Evolutionary conservation across 768 basidiomycete genomes (phyloP), one percentile per base, ranked within the genome.

Genomic region (Leccinum rimulosum): DNA sequence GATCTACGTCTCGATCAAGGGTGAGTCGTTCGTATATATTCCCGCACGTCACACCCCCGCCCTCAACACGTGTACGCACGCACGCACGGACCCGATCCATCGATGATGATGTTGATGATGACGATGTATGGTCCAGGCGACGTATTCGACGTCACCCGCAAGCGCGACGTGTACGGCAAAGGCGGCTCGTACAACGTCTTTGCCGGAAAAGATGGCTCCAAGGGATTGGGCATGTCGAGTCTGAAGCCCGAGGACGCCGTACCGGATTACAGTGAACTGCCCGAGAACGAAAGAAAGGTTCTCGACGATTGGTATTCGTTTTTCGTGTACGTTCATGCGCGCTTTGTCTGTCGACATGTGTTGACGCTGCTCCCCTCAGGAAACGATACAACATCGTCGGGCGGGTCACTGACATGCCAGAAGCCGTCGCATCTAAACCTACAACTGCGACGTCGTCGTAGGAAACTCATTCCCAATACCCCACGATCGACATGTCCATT

Each of bases 1-100:
- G 1, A 91, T 98, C 61, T 94, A 89, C 65, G 89, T 98, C 47
- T 88, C 93, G 31, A 95, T 98, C 77, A 98, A 97, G 80, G 93
- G 92, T 87, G 58, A 47, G 69, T 65, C 62, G 15, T 25, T 3
- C 78, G 87, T 87, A 40, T 53, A 25, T 53, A 55, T 28, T 15
- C 47, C 14, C 28, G 15, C 31, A 27, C 9, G 15, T 27, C 2
- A 4, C n/a, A 11, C 25, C 17, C 48, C 49, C 49, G 28, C 17
- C 17, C 47, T 19, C 19, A 45, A 19, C 43, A 45, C 43, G n/a
- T 45, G 47, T 25, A 48, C 47, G 25, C 47, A n/a, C 45, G 19
- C 1, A 19, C 45, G 22, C 45, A 22, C n/a, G 7, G 40, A 43
- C 40, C 6, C 12, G 47, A 27, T 27, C 25, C 33, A n/a, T 48